Evolutionary conservation across 768 basidiomycete species (phyloP).

Genomic region (Russula sp.): DNA sequence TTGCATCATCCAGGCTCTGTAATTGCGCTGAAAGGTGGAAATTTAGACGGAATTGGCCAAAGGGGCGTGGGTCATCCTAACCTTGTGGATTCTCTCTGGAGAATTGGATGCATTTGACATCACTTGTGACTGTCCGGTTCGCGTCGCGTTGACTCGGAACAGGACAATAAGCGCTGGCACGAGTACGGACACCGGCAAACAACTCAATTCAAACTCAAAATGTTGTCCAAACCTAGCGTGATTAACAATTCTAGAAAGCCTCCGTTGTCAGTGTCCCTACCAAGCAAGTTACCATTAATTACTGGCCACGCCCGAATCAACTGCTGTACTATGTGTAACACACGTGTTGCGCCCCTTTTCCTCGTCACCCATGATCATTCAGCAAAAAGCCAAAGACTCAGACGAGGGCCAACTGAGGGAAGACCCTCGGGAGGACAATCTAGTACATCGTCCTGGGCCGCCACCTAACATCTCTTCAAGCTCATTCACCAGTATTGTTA

Average conservation of each 20-base stretch:
- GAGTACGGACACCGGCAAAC: not conserved
- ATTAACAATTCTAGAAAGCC: too few relatives aligned
- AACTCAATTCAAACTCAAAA: too few relatives aligned
- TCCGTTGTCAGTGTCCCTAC: too few relatives aligned
- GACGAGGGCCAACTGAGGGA: slow-evolving; percentile 9
- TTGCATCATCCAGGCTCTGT: slow-evolving; percentile 60
- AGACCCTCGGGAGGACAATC: not conserved
- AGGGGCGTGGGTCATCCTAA: not conserved
- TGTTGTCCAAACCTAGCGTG: too few relatives aligned
- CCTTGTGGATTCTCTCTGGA: slow-evolving; percentile 8
- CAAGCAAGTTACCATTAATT: too few relatives aligned
- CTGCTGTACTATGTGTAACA: too few relatives aligned
- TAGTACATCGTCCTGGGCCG: not conserved
- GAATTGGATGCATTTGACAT: not conserved
- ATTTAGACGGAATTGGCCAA: not conserved
- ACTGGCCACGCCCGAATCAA: too few relatives aligned
- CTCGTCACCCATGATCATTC: not conserved
- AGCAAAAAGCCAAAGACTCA: not conserved
- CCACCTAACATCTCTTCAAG: not conserved
- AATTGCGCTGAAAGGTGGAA: slow-evolving; percentile 56
- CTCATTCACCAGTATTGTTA: not conserved
- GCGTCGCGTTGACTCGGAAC: too few relatives aligned
- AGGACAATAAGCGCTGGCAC: not conserved
- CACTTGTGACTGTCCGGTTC: not conserved
- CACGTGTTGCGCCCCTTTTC: not conserved